These are phyloP conservation scores for Sclerospora graminicola DNA, from an alignment of 352 stramenopile genomes.

Conservation along the genomic window DNA sequence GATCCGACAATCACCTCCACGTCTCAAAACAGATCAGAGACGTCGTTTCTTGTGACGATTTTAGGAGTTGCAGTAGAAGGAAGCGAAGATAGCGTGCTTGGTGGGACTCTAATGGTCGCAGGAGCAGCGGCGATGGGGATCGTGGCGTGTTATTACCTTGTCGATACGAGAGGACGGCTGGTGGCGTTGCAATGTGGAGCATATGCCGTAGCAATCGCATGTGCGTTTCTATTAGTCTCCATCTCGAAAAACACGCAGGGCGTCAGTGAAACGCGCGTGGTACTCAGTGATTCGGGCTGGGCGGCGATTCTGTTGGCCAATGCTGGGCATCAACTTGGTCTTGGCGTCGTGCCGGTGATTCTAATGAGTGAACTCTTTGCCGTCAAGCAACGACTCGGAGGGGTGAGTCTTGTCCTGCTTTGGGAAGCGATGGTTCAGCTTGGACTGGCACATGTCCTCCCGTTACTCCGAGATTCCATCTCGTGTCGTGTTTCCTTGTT, in stretches of 20 bases:
- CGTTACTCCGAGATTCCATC: slow-evolving; percentile 26
- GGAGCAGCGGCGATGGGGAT: slow-evolving; percentile 39
- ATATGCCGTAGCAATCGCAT: slow-evolving; percentile 36
- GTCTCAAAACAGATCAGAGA: not conserved
- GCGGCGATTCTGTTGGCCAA: slow-evolving; percentile 53
- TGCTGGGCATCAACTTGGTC: slow-evolving; percentile 51
- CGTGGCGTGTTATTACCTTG: slow-evolving; percentile 41
- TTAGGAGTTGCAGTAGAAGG: slow-evolving; percentile 50
- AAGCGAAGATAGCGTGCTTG: slow-evolving; percentile 38
- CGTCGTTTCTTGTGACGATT: slow-evolving; percentile 45
- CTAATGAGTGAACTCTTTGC: slow-evolving; percentile 65
- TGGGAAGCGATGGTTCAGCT: slow-evolving; percentile 38
- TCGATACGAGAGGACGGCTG: slow-evolving; percentile 53
- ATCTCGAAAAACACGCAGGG: slow-evolving; percentile 22
- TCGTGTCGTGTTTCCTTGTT: slow-evolving; percentile 36
- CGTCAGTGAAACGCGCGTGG: slow-evolving; percentile 9
- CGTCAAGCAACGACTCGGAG: slow-evolving; percentile 46
- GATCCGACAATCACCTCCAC: slow-evolving; percentile 44
- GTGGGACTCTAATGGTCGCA: slow-evolving; percentile 27
- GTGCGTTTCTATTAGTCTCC: slow-evolving; percentile 38
- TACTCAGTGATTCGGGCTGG: slow-evolving; percentile 44
- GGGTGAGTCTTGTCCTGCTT: slow-evolving; percentile 61
- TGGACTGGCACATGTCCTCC: slow-evolving; percentile 24
- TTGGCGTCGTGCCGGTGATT: slow-evolving; percentile 48
- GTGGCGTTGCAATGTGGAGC: slow-evolving; percentile 44